Evolutionary conservation across 345 rosid species (phyloP).

Genomic region (Stellera chamaejasme): DNA sequence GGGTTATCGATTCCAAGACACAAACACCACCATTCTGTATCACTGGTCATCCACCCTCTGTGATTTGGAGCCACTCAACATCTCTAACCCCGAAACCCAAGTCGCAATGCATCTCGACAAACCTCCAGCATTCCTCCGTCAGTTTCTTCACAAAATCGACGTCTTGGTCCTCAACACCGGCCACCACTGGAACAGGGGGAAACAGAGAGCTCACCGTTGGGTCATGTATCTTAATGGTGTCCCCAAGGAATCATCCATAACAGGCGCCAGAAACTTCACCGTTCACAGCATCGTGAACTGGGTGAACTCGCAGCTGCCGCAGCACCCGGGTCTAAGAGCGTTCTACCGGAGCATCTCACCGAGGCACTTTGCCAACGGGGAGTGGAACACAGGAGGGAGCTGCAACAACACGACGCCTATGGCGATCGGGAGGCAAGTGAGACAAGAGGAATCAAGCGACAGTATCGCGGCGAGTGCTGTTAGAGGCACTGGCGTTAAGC

Average conservation of each 20-base stretch:
- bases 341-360: constrained; percentile 76
- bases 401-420: constrained; percentile 66
- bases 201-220: constrained; percentile 59
- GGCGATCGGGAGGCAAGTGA: constrained; percentile 63
- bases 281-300: constrained; percentile 62
- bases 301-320: constrained; percentile 58
- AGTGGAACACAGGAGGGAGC: constrained; percentile 88
- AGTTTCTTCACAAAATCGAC: constrained; percentile 42
- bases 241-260: constrained; percentile 46
- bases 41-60: constrained; percentile 74
- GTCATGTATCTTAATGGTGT: constrained; percentile 59
- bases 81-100: constrained; percentile 35
- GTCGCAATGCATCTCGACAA: constrained; percentile 83
- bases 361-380: constrained; percentile 73
- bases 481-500: constrained; percentile 57
- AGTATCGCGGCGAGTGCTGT: constrained; percentile 44
- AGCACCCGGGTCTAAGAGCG: constrained; percentile 47
- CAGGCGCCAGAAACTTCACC: constrained; percentile 61
- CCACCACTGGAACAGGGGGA: constrained; percentile 82
- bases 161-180: constrained; percentile 78
- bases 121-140: constrained; percentile 60
- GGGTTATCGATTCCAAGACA: constrained; percentile 58
- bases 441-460: constrained; percentile 64
- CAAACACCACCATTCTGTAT: constrained; percentile 61
- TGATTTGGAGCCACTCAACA: constrained; percentile 50